Percentiles rank a stretch among this genome's conserved stretches.
phyloP scores from a whole-genome alignment of 352 stramenopile species.

The Phytophthora pluvialis region DNA sequence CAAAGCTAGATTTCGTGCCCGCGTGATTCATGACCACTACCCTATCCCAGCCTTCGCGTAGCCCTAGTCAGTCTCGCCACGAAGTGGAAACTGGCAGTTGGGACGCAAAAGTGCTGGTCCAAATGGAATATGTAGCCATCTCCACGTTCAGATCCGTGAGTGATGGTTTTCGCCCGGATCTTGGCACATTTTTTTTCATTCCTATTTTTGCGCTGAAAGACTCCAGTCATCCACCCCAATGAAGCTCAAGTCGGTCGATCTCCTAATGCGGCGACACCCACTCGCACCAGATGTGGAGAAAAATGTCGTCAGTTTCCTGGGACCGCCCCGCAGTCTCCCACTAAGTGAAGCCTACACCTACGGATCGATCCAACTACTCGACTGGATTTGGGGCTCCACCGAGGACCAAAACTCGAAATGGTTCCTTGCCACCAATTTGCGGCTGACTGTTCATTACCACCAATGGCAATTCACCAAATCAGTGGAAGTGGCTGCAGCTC shows the following conservation, averaged over 20 bases:
- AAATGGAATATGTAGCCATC: no score
- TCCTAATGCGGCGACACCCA: neutral
- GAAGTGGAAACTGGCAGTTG: no score
- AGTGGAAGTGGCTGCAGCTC: neutral
- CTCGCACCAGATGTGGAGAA: neutral
- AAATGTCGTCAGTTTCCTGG: constrained; percentile 2
- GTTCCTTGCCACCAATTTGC: constrained; percentile 2
- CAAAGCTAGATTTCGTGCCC: no score
- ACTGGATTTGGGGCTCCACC: constrained; percentile 7
- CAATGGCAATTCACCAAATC: constrained; percentile 7
- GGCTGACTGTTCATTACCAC: constrained; percentile 4
- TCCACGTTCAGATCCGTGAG: no score
- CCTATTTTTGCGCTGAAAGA: no score
- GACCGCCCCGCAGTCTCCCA: neutral
- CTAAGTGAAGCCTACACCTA: constrained; percentile 1
- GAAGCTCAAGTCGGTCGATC: neutral
- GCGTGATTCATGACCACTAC: no score
- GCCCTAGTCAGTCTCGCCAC: no score
- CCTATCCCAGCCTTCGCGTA: no score
- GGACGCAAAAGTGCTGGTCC: no score
- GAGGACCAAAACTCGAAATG: neutral
- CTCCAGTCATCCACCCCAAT: no score
- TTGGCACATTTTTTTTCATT: no score
- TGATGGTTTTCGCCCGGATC: no score
- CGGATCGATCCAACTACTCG: neutral